phyloP scores from a whole-genome alignment of 2,329 filamentous ascomycete genomes.

The Aspergillus sp. region DNA sequence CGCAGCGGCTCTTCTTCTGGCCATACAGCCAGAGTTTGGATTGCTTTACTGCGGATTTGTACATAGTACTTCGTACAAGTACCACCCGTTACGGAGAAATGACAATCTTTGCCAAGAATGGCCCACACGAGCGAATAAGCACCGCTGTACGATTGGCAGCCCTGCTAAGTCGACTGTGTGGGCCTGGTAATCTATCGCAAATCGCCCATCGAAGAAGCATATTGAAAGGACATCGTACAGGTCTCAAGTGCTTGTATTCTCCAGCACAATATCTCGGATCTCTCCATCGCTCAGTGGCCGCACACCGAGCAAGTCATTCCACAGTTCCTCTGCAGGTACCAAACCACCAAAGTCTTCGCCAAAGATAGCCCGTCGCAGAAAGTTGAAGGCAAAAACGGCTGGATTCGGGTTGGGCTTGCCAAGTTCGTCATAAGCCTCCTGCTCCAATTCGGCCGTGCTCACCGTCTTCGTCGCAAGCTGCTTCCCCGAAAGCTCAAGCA shows the following conservation, averaged over 20 bases:
- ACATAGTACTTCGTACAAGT: too few species aligned
- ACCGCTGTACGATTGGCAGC: too few species aligned
- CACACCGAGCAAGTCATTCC: slow-evolving; percentile 37
- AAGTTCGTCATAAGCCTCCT: slow-evolving; percentile 23
- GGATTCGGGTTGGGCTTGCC: slow-evolving; percentile 20
- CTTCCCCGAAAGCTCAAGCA: slow-evolving; percentile 24
- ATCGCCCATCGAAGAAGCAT: too few species aligned
- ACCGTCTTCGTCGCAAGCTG: slow-evolving; percentile 19
- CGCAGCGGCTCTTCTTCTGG: too few species aligned
- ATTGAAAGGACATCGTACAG: too few species aligned
- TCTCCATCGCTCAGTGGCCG: slow-evolving; percentile 27
- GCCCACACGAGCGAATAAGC: too few species aligned
- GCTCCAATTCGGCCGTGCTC: slow-evolving; percentile 21
- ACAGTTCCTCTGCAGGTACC: slow-evolving; percentile 20
- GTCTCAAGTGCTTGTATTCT: not conserved
- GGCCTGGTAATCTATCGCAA: too few species aligned
- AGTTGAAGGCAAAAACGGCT: slow-evolving; percentile 17
- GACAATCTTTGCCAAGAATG: too few species aligned
- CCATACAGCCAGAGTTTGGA: too few species aligned
- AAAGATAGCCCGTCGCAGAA: slow-evolving; percentile 26
- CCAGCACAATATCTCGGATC: slow-evolving; percentile 20
- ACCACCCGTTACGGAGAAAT: too few species aligned
- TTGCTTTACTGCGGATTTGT: too few species aligned
- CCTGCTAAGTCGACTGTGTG: too few species aligned
- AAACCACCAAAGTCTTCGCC: slow-evolving; percentile 25